A percentile compares a stretch with the other conserved stretches of the same genome.
These are phyloP conservation scores for Populus trichocarpa DNA, from an alignment of 441 rosid genomes.

Conservation along the genomic window DNA sequence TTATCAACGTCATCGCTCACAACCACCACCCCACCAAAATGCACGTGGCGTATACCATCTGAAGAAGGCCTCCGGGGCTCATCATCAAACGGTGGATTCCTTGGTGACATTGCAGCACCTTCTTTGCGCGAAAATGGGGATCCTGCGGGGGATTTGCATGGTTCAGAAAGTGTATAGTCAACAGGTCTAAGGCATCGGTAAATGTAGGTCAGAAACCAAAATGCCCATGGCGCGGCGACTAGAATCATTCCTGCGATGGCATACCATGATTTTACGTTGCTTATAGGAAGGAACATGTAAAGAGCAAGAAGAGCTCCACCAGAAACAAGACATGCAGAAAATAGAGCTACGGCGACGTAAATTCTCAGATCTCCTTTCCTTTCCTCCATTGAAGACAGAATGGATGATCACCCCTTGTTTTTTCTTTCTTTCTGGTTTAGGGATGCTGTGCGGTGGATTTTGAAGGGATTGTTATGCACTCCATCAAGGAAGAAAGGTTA, in stretches of 20 bases:
- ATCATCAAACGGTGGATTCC: not conserved
- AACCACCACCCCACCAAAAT: conserved; percentile 47
- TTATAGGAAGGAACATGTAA: conserved; percentile 37
- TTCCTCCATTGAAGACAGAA: conserved; percentile 30
- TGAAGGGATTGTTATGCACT: conserved; percentile 9
- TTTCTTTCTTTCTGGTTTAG: not conserved
- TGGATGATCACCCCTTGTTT: not conserved
- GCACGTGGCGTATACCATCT: conserved; percentile 41
- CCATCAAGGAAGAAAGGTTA: conserved; percentile 12
- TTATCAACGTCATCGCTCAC: conserved; percentile 22
- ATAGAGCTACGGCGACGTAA: conserved; percentile 37
- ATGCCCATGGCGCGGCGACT: conserved; percentile 63
- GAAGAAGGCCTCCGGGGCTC: not conserved
- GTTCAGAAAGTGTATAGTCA: not conserved
- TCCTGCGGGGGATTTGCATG: not conserved
- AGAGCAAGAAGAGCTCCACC: conserved; percentile 60
- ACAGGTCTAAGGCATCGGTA: conserved; percentile 47
- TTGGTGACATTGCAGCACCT: not conserved
- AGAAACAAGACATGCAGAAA: conserved; percentile 42
- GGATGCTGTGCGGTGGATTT: conserved; percentile 2
- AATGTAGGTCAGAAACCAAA: conserved; percentile 57
- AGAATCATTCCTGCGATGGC: conserved; percentile 49
- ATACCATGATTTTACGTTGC: conserved; percentile 34
- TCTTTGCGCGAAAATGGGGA: conserved; percentile 4
- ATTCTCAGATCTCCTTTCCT: conserved; percentile 53